Evolutionary conservation across 805 yeast genomes (phyloP), one percentile per base, ranked within the genome.

Genomic region (Teunomyces funiuensis): DNA sequence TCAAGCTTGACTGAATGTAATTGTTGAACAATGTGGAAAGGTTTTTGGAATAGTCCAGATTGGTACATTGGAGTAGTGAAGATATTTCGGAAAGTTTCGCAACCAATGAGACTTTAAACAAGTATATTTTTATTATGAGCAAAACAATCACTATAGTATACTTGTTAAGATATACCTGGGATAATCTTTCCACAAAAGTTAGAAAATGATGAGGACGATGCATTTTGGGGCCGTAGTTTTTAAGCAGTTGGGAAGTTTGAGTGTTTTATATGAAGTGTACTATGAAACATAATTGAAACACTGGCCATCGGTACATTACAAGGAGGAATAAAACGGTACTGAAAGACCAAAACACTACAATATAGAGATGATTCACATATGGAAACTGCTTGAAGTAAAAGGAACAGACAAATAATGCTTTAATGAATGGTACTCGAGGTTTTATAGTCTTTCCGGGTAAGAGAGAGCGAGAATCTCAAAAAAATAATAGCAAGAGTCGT

Each of bases 141-240:
- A 91, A 57, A 0, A 78, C 49, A 10, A 83, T 43, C 1, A 79
- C 53, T 1, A 89, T 44, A 0, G 95, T 74, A 53, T 77, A 79
- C 43, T 79, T 75, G 54, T 88, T 85, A 15, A 86, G 54, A 79
- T 85, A 80, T 6, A 77, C 59, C 52, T 86, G 93, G 3, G 86
- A 73, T 5, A 84, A 49, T 36, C 77, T 57, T 44, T 83, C 89
- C 14, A 59, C 53, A 3, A 80, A 57, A 33, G 68, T 69, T 28
- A 84, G 62, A 52, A 76, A 81, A 17, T 41, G 43, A 9, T 25
- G 45, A 18, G 37, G 38, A 11, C 23, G 3, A 18, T 17, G 11
- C 34, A 31, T 31, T 22, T 11, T 22, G 25, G 9, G 9, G 3
- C n/a, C n/a, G n/a, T 8, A 22, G 25, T 22, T 19, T 8, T 11